Conservation (phyloP, 1,284 basidiomycete genomes). For the Sporisorium sorghi region DNA sequence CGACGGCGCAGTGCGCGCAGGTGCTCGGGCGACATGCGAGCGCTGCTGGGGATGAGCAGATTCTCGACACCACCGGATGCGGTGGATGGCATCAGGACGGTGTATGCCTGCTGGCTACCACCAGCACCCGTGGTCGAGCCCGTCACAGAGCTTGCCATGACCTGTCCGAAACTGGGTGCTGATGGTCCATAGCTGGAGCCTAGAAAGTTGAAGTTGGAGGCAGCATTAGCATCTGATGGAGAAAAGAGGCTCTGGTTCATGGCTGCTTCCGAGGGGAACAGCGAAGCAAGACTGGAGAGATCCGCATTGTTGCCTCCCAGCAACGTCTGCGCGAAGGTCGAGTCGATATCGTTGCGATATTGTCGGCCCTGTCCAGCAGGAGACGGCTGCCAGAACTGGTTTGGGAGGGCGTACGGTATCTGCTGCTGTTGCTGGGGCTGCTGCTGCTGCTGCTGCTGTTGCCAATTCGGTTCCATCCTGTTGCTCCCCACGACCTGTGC, state of each 20-base stretch:
- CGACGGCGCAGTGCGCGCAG: conserved; percentile 13
- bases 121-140: neutral
- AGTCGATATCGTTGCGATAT: conserved; percentile 24
- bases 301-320: conserved; percentile 30
- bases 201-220: conserved; percentile 2
- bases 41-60: neutral
- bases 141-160: neutral
- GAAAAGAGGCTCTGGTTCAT: conserved; percentile 26
- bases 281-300: conserved; percentile 18
- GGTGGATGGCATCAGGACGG: neutral
- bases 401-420: conserved; percentile 15
- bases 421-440: conserved; percentile 20
- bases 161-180: neutral
- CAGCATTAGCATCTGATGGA: neutral
- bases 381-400: conserved; percentile 30
- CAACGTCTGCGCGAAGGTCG: conserved; percentile 42
- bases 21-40: conserved; percentile 7
- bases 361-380: neutral
- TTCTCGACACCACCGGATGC: conserved; percentile 13
- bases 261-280: conserved; percentile 16
- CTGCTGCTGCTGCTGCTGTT: conserved; percentile 27
- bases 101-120: neutral
- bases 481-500: conserved; percentile 4
- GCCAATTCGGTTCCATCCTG: conserved; percentile 11
- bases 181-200: conserved; percentile 2